Evolutionary conservation across 2,329 filamentous ascomycete species (phyloP).

Genomic region (Nannizziopsis arthrosporioides): DNA sequence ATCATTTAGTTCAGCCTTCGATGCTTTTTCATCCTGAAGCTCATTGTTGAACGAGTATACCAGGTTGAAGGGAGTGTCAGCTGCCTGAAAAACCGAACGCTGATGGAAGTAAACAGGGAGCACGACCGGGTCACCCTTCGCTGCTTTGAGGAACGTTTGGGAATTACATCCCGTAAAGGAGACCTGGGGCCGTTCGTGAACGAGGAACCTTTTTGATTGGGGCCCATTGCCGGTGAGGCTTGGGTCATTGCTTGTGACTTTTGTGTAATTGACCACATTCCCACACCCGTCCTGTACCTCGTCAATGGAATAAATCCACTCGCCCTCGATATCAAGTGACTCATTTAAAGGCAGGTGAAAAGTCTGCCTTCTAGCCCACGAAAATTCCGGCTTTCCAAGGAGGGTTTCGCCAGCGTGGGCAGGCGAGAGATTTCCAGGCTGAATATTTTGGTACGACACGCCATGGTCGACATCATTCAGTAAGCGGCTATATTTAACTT

Average conservation of each 20-base stretch:
- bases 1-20: conserved; percentile 46
- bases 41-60: conserved; percentile 74
- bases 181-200: conserved; percentile 73
- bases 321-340: conserved; percentile 64
- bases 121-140: conserved; percentile 55
- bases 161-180: conserved; percentile 64
- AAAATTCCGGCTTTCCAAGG: conserved; percentile 41
- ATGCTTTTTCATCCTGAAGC: conserved; percentile 53
- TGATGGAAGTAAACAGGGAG: conserved; percentile 63
- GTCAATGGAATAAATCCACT: conserved; percentile 83
- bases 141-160: conserved; percentile 69
- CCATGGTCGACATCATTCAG: conserved; percentile 74
- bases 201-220: conserved; percentile 65
- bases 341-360: conserved; percentile 82
- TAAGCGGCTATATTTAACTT: conserved; percentile 80
- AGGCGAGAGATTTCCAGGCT: conserved; percentile 74
- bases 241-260: conserved; percentile 53
- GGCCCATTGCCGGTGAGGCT: conserved; percentile 48
- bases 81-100: conserved; percentile 44
- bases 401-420: conserved; percentile 55
- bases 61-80: conserved; percentile 58
- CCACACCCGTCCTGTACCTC: conserved; percentile 86
- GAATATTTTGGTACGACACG: conserved; percentile 84
- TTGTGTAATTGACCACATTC: conserved; percentile 63
- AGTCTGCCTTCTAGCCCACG: conserved; percentile 66